Evolutionary conservation across 2,329 filamentous ascomycete species (phyloP).

Genomic region (Diaporthe ilicicola): DNA sequence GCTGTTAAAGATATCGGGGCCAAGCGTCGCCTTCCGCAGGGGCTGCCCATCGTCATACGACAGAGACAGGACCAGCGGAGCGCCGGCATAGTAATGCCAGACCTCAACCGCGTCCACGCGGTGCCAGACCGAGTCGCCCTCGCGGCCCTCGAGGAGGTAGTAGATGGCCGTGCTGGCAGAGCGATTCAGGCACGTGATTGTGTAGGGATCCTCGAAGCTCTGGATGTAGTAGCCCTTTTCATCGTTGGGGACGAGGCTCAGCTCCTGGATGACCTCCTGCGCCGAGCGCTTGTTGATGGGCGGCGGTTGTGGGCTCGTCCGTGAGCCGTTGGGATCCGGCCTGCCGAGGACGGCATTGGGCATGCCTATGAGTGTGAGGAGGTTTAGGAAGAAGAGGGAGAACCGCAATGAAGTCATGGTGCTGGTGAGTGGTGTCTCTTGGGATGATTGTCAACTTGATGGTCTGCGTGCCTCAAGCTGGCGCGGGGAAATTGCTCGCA

Average conservation of each 20-base stretch:
- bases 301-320: neutral
- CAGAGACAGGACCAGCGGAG: conserved; percentile 55
- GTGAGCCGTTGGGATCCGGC: neutral
- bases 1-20: conserved; percentile 51
- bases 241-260: conserved; percentile 52
- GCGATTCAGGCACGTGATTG: conserved; percentile 41
- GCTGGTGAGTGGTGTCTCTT: neutral
- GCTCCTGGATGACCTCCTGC: conserved; percentile 51
- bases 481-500: neutral
- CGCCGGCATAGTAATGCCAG: conserved; percentile 64
- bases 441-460: neutral
- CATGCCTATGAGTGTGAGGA: neutral
- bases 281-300: conserved; percentile 44
- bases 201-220: conserved; percentile 52
- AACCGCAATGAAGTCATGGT: conserved; percentile 1
- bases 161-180: conserved; percentile 60
- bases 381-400: neutral
- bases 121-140: conserved; percentile 58
- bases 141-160: conserved; percentile 57
- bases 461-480: neutral
- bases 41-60: conserved; percentile 53
- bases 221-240: conserved; percentile 60
- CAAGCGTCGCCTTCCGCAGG: conserved; percentile 47
- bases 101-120: conserved; percentile 58
- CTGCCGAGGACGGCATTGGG: neutral